phyloP scores from a whole-genome alignment of 495 filamentous ascomycete genomes.

The Tuber brumale region DNA sequence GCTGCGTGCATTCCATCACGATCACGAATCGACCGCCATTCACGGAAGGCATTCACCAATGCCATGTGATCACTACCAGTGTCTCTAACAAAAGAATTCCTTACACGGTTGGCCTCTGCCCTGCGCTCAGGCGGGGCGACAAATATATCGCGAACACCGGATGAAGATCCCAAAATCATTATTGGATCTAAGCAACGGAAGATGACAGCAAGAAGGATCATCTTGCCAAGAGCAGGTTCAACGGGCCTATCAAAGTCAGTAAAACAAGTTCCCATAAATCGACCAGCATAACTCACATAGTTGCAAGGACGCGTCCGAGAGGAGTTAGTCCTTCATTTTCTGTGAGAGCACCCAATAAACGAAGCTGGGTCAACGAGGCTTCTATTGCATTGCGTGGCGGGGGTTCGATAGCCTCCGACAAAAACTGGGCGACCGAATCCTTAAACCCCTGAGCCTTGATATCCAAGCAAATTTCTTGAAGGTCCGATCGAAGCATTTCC shows the following conservation, averaged over 20 bases:
- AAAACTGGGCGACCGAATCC: slow-evolving; percentile 47
- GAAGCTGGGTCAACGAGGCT: slow-evolving; percentile 47
- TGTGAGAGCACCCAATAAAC: slow-evolving; percentile 49
- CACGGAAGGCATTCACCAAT: slow-evolving; percentile 49
- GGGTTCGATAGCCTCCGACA: slow-evolving; percentile 52
- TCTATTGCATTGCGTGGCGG: slow-evolving; percentile 47
- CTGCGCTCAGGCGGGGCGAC: slow-evolving; percentile 42
- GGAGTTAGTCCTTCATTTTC: slow-evolving; percentile 50
- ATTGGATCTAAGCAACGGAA: slow-evolving; percentile 59
- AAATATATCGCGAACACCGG: slow-evolving; percentile 47
- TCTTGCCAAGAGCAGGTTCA: slow-evolving; percentile 51
- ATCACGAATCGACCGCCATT: slow-evolving; percentile 44
- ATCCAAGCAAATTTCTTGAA: slow-evolving; percentile 50
- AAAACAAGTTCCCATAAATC: neutral
- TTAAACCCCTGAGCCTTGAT: slow-evolving; percentile 48
- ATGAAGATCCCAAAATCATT: slow-evolving; percentile 49
- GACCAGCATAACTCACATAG: slow-evolving; percentile 39
- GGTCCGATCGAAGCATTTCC: slow-evolving; percentile 49
- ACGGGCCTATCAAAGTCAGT: slow-evolving; percentile 33
- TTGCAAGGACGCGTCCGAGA: slow-evolving; percentile 49
- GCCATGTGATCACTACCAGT: slow-evolving; percentile 52
- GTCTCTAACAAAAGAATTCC: slow-evolving; percentile 45
- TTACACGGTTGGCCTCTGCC: slow-evolving; percentile 40
- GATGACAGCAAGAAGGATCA: slow-evolving; percentile 55
- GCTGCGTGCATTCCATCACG: slow-evolving; percentile 39